Evolutionary conservation across 2,329 filamentous ascomycete species (phyloP), one percentile per base, ranked within the genome.

Genomic region (Fusarium sp.): DNA sequence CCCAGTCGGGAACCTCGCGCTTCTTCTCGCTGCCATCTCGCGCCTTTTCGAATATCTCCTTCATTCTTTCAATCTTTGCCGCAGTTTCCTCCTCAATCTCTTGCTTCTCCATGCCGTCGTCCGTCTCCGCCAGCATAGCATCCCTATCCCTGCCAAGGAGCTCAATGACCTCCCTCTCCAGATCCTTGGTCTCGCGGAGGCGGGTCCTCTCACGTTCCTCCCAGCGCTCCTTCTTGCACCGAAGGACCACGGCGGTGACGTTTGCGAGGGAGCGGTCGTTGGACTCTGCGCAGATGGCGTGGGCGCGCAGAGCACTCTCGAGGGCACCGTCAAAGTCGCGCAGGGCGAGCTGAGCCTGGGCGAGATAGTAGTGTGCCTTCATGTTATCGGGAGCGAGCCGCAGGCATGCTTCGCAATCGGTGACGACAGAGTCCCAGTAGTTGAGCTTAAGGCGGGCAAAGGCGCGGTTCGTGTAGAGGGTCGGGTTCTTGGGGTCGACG

Each of bases 391-490:
- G 86, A 31, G 90, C 86, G 7, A 97, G 87, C 68, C 91, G 88
- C 59, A 98, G 91, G 73, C 93, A 95, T 61, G 90, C 87, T 63
- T 92, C 84, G 80, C 95, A 96, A 83, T 98, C 95, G 69, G 90
- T 86, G 73, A 97, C 92, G 58, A 93, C 95, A 11, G 88, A 91
- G 33, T 94, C 89, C 90, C 92, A 97, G 77, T 91, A 87, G 69
- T 88, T 85, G 25, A 97, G 88, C 83, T 93, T 94, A 68, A 97
- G 87, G 45, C 95, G 91, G 5, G 93, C 91, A 84, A 98, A 93
- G 61, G 95, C 94, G 63, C 95, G 94, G 84, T 98, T 98, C 42
- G 95, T 96, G 84, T 95, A 98, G 60, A 98, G 89, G 33, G 93
- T 87, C 2, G 93, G 90, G 80, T 97, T 97, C 65, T 86, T 88